Percentiles rank a stretch among this genome's conserved stretches.
These are phyloP conservation scores for Talaromyces borbonicus DNA, from an alignment of 495 filamentous ascomycete genomes.

Conservation along the genomic window DNA sequence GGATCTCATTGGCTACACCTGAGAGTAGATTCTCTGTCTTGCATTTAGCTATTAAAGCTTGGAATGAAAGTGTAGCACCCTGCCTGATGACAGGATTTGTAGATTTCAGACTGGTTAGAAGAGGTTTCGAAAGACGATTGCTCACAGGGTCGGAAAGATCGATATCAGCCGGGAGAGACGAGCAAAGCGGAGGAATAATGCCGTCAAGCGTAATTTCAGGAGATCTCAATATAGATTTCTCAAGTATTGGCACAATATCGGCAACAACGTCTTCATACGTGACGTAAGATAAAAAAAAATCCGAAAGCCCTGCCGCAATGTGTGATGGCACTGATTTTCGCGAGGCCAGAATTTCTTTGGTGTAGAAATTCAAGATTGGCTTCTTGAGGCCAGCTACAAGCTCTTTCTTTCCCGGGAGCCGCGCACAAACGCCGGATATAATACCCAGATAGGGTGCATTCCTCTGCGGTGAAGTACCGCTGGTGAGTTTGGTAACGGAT, in stretches of 20 bases:
- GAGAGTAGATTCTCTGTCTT: conserved; percentile 44
- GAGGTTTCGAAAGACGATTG: conserved; percentile 65
- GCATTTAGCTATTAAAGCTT: conserved; percentile 47
- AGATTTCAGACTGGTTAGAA: conserved; percentile 83
- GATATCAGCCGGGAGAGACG: conserved; percentile 53
- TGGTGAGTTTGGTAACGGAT: conserved; percentile 53
- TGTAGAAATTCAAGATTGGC: conserved; percentile 67
- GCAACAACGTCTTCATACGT: conserved; percentile 62
- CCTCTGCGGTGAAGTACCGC: conserved; percentile 50
- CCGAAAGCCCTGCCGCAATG: conserved; percentile 60
- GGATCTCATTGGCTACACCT: conserved; percentile 64
- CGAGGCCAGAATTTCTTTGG: conserved; percentile 76
- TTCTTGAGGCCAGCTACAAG: conserved; percentile 55
- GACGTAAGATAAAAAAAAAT: conserved; percentile 76
- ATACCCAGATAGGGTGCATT: conserved; percentile 74
- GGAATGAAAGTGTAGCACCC: conserved; percentile 65
- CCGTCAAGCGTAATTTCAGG: conserved; percentile 81
- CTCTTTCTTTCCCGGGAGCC: conserved; percentile 47
- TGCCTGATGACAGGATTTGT: conserved; percentile 67
- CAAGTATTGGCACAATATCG: conserved; percentile 69
- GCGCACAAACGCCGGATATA: conserved; percentile 73
- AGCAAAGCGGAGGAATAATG: conserved; percentile 59
- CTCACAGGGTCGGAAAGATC: conserved; percentile 68
- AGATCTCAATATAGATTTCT: conserved; percentile 78
- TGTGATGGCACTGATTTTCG: conserved; percentile 59